A percentile compares a stretch with the other conserved stretches of the same genome.
Conservation (phyloP, 2,329 filamentous ascomycete genomes). For the Trichoderma arundinaceum region DNA sequence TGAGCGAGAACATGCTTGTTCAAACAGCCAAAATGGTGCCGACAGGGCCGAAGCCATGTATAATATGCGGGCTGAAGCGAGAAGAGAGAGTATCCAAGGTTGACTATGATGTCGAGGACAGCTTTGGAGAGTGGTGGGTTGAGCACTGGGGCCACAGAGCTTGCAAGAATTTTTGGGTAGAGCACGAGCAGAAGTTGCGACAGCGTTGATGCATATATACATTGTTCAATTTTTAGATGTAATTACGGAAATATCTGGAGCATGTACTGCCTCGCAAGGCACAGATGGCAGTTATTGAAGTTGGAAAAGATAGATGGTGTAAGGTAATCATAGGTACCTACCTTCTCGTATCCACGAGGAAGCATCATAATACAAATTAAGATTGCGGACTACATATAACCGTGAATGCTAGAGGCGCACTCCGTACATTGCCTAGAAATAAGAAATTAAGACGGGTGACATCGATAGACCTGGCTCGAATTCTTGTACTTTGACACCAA, state of each 20-base stretch:
- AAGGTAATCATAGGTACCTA: not conserved
- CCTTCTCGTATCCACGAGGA: too few species aligned
- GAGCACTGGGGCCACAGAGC: conserved; percentile 83
- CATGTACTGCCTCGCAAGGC: not conserved
- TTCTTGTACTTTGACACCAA: not conserved
- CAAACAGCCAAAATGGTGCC: conserved; percentile 74
- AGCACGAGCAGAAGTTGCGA: conserved; percentile 72
- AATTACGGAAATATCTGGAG: not conserved
- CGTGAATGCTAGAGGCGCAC: too few species aligned
- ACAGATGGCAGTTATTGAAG: not conserved
- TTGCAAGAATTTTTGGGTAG: conserved; percentile 85
- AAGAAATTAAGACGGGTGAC: not conserved
- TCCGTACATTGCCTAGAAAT: too few species aligned
- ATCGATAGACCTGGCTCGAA: not conserved
- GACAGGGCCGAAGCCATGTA: conserved; percentile 75
- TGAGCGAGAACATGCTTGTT: conserved; percentile 71
- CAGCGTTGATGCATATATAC: conserved; percentile 59
- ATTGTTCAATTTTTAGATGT: not conserved
- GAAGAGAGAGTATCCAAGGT: conserved; percentile 81
- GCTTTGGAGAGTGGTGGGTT: conserved; percentile 96
- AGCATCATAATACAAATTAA: not conserved
- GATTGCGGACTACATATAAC: not conserved
- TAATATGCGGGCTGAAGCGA: conserved; percentile 85
- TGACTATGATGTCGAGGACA: conserved; percentile 80
- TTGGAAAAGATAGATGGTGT: too few species aligned